These are phyloP conservation scores for Haematococcus sp. DNA, from an alignment of 139 green algal species.

Conservation along the genomic window DNA sequence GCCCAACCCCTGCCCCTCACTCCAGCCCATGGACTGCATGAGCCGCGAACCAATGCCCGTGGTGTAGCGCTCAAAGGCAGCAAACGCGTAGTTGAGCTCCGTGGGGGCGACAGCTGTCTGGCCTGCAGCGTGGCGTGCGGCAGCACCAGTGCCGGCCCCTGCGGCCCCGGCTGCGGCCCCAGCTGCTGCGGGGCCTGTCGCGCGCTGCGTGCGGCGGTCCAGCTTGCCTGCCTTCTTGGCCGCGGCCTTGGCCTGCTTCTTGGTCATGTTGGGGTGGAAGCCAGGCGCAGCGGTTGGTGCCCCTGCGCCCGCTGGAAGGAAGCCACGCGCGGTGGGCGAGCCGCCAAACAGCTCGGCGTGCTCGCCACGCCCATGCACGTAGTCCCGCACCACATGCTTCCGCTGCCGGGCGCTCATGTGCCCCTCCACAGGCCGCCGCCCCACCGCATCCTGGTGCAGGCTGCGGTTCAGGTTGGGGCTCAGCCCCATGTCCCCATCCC, in stretches of 20 bases:
- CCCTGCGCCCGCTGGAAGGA: not conserved
- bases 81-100: conserved; percentile 23
- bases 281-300: not conserved
- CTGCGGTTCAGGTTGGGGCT: not conserved
- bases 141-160: not conserved
- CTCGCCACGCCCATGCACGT: not conserved
- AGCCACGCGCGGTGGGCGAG: not conserved
- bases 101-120: conserved; percentile 6
- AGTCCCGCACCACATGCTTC: not conserved
- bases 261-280: not conserved
- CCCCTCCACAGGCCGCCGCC: not conserved
- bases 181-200: not conserved
- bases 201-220: not conserved
- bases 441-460: not conserved
- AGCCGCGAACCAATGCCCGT: conserved; percentile 39
- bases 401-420: not conserved
- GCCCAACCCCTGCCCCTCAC: conserved; percentile 30
- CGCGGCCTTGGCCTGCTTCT: conserved; percentile 9
- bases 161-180: not conserved
- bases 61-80: conserved; percentile 33
- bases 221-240: conserved; percentile 1
- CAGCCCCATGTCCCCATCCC: not conserved
- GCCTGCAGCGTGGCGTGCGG: no score
- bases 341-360: not conserved
- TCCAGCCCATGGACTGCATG: conserved; percentile 37